Base-by-base conservation (phyloP, 805 yeast species). In the Priceomyces haplophilus region DNA sequence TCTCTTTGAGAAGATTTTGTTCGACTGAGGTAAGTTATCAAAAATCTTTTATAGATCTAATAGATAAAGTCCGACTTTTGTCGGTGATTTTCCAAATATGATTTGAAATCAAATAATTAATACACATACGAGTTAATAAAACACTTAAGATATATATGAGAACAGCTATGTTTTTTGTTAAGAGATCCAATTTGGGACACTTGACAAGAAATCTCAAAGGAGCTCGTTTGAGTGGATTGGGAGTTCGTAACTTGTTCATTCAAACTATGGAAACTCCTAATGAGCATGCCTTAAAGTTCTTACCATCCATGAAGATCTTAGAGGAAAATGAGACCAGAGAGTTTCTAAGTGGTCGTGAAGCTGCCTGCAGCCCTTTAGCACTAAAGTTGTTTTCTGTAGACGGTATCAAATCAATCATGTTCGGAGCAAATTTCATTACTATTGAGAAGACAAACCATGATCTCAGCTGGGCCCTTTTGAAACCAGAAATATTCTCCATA, bases 211-310 rank as follows among this genome's bases (percentile, higher is more conserved):
- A 20, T 12, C 24, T 30, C 6, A 29, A 13, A 19, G 19, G 4
- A 33, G 32, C 16, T 31, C 36, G 10, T 19, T 37, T 13, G 5
- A 10, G 15, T n/a, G 31, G 31, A 12, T 15, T n/a, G 8, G 31
- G 40, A 21, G 19, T 38, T 15, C 39, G 64, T 13, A 54, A 43
- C 34, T 58, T 84, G 24, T 84, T 82, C 61, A 88, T 88, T 34
- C 95, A 87, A 59, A 88, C 96, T 0, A 82, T 84, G 25, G 79
- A 82, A 23, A 88, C 96, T 0, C 96, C 96, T 1, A 88, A 88
- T 58, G 90, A 82, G 41, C 82, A 86, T 52, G 96, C 96, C 0
- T 64, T 88, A 43, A 88, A 88, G 69, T 88, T 88, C 54, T 61
- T 87, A 24, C 96, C 96, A 0, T 82, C 88, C 10, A 79, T 75